Conservation (phyloP, 345 rosid species). For the Cardamine resedifolia region DNA sequence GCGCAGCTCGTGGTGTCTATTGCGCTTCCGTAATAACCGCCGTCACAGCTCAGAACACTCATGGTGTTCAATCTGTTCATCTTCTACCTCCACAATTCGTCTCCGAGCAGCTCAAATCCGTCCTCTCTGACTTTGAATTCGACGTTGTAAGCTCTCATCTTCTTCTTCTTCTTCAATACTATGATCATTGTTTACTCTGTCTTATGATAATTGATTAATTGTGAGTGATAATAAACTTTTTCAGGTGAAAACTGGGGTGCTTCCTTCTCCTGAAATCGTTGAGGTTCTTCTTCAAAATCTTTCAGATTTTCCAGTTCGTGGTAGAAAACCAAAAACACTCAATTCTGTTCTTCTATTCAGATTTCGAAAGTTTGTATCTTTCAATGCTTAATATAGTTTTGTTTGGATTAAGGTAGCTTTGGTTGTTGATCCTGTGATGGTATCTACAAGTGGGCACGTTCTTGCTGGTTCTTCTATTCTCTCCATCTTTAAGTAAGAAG, state of each 20-base stretch:
- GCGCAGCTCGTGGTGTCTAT: constrained; percentile 87
- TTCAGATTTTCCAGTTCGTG: constrained; percentile 59
- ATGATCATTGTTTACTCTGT: constrained; percentile 6
- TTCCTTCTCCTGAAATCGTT: constrained; percentile 72
- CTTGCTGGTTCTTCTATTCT: constrained; percentile 78
- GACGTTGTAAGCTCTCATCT: constrained; percentile 63
- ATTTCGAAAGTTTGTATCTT: background rate
- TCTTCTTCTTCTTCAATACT: background rate
- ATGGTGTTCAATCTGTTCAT: constrained; percentile 74
- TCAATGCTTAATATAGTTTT: constrained; percentile 12
- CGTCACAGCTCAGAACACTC: constrained; percentile 88
- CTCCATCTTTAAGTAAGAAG: constrained; percentile 57
- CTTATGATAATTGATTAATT: constrained; percentile 1
- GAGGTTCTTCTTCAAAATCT: constrained; percentile 58
- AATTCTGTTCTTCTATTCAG: constrained; percentile 1
- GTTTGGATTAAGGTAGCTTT: constrained; percentile 66
- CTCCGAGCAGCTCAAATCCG: constrained; percentile 75
- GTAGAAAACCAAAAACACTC: constrained; percentile 40
- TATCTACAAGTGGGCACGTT: constrained; percentile 92
- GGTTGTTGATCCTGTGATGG: constrained; percentile 99
- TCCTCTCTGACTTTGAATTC: constrained; percentile 88
- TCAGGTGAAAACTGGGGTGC: constrained; percentile 97
- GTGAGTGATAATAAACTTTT: background rate
- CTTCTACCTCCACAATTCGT: constrained; percentile 56
- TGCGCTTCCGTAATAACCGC: constrained; percentile 91